phyloP scores from a whole-genome alignment of 176 grass and related monocot genomes.

The Themeda triandra region DNA sequence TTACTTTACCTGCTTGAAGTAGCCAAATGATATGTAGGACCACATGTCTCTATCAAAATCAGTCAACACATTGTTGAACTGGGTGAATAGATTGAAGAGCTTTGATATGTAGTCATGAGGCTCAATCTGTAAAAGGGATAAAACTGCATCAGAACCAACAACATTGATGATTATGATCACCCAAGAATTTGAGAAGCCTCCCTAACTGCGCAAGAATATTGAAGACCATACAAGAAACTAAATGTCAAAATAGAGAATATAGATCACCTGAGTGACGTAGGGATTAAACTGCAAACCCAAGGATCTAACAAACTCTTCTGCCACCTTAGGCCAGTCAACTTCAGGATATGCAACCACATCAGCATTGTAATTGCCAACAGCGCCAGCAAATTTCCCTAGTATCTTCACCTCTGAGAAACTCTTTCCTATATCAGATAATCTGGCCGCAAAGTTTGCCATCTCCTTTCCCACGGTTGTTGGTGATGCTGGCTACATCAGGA shows the following conservation, averaged over 20 bases:
- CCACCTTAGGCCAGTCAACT: constrained; percentile 75
- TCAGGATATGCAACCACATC: constrained; percentile 79
- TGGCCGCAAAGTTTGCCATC: constrained; percentile 91
- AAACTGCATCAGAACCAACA: neutral
- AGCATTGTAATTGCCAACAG: constrained; percentile 99
- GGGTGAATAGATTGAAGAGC: constrained; percentile 74
- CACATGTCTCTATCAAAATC: constrained; percentile 95
- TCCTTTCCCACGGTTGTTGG: constrained; percentile 96
- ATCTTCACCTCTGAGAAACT: constrained; percentile 39
- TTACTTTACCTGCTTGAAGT: constrained; percentile 89
- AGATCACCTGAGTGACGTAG: constrained; percentile 84
- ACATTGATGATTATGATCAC: neutral
- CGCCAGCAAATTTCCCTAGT: constrained; percentile 44
- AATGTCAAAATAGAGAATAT: constrained; percentile 6
- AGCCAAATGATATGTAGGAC: constrained; percentile 89
- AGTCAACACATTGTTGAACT: constrained; percentile 90
- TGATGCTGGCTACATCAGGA: constrained; percentile 77
- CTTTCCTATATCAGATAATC: constrained; percentile 60
- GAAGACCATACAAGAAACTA: neutral
- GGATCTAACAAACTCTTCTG: constrained; percentile 76
- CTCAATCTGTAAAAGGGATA: constrained; percentile 49
- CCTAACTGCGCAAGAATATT: neutral
- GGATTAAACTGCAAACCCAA: constrained; percentile 86
- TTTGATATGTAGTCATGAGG: constrained; percentile 97
- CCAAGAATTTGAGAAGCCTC: neutral